Base-by-base conservation (phyloP, 2,329 filamentous ascomycete genomes). In the Monosporascus ibericus region DNA sequence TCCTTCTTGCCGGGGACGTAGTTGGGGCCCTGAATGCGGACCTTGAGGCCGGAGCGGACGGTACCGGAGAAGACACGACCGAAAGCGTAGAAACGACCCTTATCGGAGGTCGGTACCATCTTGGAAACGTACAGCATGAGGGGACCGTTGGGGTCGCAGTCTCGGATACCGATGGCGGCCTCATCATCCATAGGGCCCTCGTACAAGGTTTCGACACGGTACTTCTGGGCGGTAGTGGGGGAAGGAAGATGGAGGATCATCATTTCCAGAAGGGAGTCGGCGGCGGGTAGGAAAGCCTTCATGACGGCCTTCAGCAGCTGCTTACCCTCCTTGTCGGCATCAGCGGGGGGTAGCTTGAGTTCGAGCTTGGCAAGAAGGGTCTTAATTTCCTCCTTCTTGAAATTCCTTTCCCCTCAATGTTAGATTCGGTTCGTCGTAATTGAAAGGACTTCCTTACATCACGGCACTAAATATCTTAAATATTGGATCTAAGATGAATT, bases 51-150 rank as follows among this genome's bases (percentile, higher is more conserved):
- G 65, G 94, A 97, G 71, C 83, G 83, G 81, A 96, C 94, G 73
- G 92, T 97, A 88, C 94, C 94, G 67, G 94, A 82, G 85, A 97
- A 99, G 79, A 99, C 94, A 95, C 94, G 94, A 80, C 94, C 94
- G 81, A 99, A 99, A 75, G 94, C 94, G 81, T 96, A 99, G 90
- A 99, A 99, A 80, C 94, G 92, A 78, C 94, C 94, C 88, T 96
- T 97, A 73, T 99, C 94, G 68, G 91, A 95, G 66, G 94, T 99
- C 70, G 94, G 94, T 71, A 99, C 94, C 94, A 99, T 99, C 90
- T 99, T 99, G 76, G 94, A 99, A 75, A 99, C 92, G 88, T 99
- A 99, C 66, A 97, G 84, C 94, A 99, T 99, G 77, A 99, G 94
- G 69, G 92, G 90, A 75, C 84, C 94, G 82, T 96, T 95, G 77